Percentiles rank a stretch among this genome's conserved stretches.
Conservation (phyloP, 1,284 basidiomycete species). For the Phellopilus nigrolimitatus region DNA sequence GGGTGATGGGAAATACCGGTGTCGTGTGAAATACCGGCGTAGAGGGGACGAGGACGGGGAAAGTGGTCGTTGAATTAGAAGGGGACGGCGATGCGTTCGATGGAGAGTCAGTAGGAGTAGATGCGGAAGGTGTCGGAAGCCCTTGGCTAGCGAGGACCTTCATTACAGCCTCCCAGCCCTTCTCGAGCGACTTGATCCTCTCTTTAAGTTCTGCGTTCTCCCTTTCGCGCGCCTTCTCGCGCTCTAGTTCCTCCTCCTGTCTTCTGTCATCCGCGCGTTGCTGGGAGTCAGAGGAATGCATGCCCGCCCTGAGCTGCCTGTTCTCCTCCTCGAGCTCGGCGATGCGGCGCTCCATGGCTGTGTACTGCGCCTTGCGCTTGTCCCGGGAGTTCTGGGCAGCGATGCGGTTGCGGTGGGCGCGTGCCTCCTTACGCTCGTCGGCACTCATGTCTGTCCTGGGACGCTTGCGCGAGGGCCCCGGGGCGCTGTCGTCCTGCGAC, state of each 20-base stretch:
- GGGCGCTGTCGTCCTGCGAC: conserved; percentile 23
- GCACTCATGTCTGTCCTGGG: conserved; percentile 53
- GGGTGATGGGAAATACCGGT: conserved; percentile 30
- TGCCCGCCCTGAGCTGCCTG: conserved; percentile 37
- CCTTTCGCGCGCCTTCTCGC: conserved; percentile 47
- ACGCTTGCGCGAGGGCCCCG: conserved; percentile 61
- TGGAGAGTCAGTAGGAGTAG: conserved; percentile 27
- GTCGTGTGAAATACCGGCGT: conserved; percentile 30
- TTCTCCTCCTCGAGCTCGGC: conserved; percentile 44
- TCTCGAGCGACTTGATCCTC: conserved; percentile 70
- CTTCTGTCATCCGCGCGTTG: conserved; percentile 27
- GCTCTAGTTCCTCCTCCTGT: conserved; percentile 35
- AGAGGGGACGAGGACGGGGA: conserved; percentile 31
- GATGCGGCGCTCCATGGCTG: conserved; percentile 41
- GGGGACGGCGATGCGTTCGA: conserved; percentile 26
- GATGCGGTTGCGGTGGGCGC: conserved; percentile 74
- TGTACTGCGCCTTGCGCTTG: conserved; percentile 71
- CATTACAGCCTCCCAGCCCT: conserved; percentile 72
- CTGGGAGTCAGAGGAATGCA: conserved; percentile 30
- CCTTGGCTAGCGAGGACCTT: conserved; percentile 68
- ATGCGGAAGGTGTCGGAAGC: conserved; percentile 36
- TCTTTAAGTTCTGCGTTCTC: conserved; percentile 74
- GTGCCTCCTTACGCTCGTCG: conserved; percentile 76
- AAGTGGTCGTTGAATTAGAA: conserved; percentile 30
- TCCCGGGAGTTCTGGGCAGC: conserved; percentile 82